Conservation (phyloP, 179 eudicot genomes). For the Silene vulgaris region DNA sequence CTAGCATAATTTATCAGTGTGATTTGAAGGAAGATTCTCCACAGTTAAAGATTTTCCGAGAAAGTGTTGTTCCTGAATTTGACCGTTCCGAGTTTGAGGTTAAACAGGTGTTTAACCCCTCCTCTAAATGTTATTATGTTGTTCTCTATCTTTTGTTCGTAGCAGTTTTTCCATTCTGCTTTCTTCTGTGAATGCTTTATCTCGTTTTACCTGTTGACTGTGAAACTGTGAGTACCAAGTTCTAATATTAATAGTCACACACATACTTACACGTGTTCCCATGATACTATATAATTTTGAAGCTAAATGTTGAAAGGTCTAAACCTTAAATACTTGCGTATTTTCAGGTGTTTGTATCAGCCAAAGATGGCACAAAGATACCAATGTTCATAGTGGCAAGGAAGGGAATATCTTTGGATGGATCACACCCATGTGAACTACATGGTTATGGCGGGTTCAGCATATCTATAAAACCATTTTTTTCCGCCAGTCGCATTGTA, state of each 20-base stretch:
- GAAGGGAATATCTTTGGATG: constrained; percentile 68
- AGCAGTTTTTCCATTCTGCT: neutral
- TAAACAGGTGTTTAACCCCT: constrained; percentile 49
- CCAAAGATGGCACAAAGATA: constrained; percentile 81
- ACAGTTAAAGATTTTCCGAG: constrained; percentile 65
- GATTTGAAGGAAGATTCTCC: constrained; percentile 53
- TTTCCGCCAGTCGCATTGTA: constrained; percentile 57
- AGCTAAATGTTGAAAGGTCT: neutral
- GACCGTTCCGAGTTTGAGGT: constrained; percentile 71
- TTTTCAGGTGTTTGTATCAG: constrained; percentile 66
- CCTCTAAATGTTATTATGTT: neutral
- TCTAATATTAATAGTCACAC: neutral
- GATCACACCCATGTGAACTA: constrained; percentile 85
- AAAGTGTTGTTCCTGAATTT: constrained; percentile 71
- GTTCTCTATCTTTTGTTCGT: neutral
- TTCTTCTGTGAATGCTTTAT: neutral
- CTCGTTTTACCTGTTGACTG: neutral
- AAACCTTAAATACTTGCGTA: constrained; percentile 5
- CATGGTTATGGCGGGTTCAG: constrained; percentile 91
- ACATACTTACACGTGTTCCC: neutral
- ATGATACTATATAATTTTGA: neutral
- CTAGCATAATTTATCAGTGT: constrained; percentile 73
- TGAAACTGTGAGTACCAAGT: neutral
- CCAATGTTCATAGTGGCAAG: constrained; percentile 77
- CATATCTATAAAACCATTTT: constrained; percentile 71